Percentiles rank a stretch among this genome's conserved stretches.
Conservation (phyloP, 352 stramenopile genomes). For the Phytophthora boehmeriae region DNA sequence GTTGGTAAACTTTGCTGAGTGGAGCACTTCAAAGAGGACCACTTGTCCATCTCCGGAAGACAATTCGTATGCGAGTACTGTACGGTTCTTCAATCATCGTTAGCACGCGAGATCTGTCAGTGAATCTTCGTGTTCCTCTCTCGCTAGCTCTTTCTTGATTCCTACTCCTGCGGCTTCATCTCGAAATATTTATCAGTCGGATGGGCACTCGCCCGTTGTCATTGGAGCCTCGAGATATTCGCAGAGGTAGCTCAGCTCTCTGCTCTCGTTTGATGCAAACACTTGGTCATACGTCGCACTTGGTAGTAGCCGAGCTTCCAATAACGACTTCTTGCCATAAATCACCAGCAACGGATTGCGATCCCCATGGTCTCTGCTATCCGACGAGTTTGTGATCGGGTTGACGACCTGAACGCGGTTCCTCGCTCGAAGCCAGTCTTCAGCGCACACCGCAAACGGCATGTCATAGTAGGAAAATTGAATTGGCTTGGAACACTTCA, state of each 20-base stretch:
- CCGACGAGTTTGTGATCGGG: not conserved
- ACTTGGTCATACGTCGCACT: not conserved
- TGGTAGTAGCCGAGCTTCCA: conserved; percentile 29
- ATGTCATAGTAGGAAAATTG: conserved; percentile 40
- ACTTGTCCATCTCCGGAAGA: no score
- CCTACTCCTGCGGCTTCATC: no score
- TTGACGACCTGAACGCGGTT: not conserved
- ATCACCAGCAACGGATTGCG: conserved; percentile 43
- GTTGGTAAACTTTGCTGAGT: no score
- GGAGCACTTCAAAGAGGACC: no score
- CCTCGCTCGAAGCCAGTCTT: conserved; percentile 37
- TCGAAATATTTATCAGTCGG: no score
- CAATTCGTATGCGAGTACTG: no score
- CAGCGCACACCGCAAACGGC: conserved; percentile 40
- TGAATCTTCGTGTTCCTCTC: not conserved
- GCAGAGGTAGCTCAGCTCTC: conserved; percentile 23
- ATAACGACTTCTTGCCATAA: conserved; percentile 24
- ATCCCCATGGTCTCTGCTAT: no score
- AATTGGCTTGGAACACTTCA: conserved; percentile 36
- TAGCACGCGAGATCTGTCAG: no score
- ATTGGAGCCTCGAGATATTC: conserved; percentile 45
- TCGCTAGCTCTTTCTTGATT: not conserved
- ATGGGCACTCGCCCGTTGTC: conserved; percentile 33
- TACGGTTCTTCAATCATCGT: no score
- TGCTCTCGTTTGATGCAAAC: conserved; percentile 2